A percentile compares a stretch with the other conserved stretches of the same genome.
Conservation (phyloP, 495 filamentous ascomycete species). For the Neohortaea acidophila region DNA sequence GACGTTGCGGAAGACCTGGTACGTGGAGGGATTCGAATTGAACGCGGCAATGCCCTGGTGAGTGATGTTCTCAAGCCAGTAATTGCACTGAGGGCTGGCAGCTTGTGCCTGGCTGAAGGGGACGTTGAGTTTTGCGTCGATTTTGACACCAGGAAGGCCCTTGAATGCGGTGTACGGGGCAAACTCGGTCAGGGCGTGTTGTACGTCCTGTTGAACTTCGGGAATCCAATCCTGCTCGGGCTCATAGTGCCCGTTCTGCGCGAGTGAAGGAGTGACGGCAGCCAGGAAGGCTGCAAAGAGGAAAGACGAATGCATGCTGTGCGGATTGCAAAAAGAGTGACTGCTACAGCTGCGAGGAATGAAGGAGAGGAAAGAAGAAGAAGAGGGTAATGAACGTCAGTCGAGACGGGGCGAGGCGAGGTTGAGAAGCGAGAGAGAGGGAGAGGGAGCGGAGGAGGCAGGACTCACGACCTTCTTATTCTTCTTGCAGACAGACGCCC, state of each 20-base stretch:
- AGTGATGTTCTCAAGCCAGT: slow-evolving; percentile 24
- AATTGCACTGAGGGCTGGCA: slow-evolving; percentile 8
- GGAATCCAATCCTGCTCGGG: slow-evolving; percentile 2
- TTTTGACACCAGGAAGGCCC: not conserved
- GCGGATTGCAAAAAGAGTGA: not conserved
- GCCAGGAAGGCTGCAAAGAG: slow-evolving; percentile 6
- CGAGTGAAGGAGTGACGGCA: not conserved
- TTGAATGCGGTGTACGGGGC: not conserved
- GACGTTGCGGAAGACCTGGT: slow-evolving; percentile 43
- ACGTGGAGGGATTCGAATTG: slow-evolving; percentile 22
- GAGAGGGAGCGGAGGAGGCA: too few species aligned
- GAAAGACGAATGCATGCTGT: slow-evolving; percentile 2
- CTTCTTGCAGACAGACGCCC: too few species aligned
- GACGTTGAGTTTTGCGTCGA: not conserved
- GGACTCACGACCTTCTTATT: too few species aligned
- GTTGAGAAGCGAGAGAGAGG: too few species aligned
- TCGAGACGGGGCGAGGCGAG: too few species aligned
- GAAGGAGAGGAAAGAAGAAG: too few species aligned
- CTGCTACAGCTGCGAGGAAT: not conserved
- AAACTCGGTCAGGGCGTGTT: slow-evolving; percentile 5
- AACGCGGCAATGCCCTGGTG: slow-evolving; percentile 26
- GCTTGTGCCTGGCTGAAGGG: not conserved
- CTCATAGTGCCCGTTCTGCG: slow-evolving; percentile 12
- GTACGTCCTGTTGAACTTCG: slow-evolving; percentile 5
- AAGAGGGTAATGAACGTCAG: too few species aligned